These are phyloP conservation scores for Microstegium vimineum DNA, from an alignment of 176 grass and related monocot genomes.

Conservation along the genomic window DNA sequence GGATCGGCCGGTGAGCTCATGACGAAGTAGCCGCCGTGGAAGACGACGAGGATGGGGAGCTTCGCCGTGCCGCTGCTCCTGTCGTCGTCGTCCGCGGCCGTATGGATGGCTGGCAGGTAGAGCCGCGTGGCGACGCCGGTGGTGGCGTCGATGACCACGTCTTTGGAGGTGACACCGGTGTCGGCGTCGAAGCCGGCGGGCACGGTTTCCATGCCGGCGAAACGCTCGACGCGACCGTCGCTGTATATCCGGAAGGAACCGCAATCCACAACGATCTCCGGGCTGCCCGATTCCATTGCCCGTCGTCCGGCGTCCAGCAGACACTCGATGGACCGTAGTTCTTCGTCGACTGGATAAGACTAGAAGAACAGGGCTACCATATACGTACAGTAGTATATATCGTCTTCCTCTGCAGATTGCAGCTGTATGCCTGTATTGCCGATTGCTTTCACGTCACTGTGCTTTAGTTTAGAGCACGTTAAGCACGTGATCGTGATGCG, in stretches of 20 bases:
- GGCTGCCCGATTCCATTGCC: slow-evolving; percentile 17
- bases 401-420: too few species aligned
- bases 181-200: slow-evolving; percentile 36
- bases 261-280: slow-evolving; percentile 9
- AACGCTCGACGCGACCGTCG: slow-evolving; percentile 20
- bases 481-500: too few species aligned
- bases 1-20: slow-evolving; percentile 15
- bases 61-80: background rate
- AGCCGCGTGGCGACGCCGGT: slow-evolving; percentile 27
- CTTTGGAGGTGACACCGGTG: slow-evolving; percentile 36
- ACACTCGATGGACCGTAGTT: background rate
- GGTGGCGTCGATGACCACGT: slow-evolving; percentile 26
- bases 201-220: background rate
- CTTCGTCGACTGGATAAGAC: too few species aligned
- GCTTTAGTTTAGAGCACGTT: too few species aligned
- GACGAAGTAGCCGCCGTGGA: slow-evolving; percentile 65
- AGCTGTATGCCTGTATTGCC: too few species aligned
- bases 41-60: slow-evolving; percentile 46
- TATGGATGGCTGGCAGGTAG: slow-evolving; percentile 11
- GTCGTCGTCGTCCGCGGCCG: background rate
- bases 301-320: background rate
- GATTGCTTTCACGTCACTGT: too few species aligned
- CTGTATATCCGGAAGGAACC: slow-evolving; percentile 16
- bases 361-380: too few species aligned
- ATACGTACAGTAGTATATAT: too few species aligned